Evolutionary conservation across 345 rosid species (phyloP).

Genomic region (Citrus glauca): DNA sequence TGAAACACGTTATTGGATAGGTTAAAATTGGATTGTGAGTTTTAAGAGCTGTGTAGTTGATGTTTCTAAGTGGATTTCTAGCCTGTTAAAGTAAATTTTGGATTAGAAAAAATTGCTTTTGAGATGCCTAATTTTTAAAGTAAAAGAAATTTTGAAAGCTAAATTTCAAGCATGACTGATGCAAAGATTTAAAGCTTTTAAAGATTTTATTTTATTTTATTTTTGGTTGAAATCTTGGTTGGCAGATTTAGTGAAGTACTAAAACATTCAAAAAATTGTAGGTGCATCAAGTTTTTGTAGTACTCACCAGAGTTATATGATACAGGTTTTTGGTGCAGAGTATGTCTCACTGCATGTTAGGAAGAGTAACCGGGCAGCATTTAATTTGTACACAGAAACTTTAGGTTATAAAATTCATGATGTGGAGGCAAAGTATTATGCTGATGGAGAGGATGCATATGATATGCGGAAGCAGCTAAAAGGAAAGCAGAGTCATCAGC

Average conservation of each 20-base stretch:
- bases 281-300: not conserved
- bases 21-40: not conserved
- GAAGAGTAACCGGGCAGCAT: conserved; percentile 96
- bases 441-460: conserved; percentile 98
- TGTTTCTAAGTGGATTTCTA: not conserved
- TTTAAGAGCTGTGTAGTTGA: not conserved
- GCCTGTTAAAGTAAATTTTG: not conserved
- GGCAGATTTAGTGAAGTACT: not conserved
- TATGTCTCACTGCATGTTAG: conserved; percentile 93
- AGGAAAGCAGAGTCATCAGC: conserved; percentile 74
- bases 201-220: not conserved
- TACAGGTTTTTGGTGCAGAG: conserved; percentile 85
- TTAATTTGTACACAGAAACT: conserved; percentile 82
- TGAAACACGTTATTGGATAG: not conserved
- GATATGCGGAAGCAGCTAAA: conserved; percentile 96
- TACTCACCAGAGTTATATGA: conserved; percentile 1
- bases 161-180: not conserved
- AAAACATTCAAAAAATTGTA: not conserved
- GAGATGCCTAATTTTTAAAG: not conserved
- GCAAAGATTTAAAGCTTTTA: not conserved
- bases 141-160: not conserved
- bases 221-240: not conserved
- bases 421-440: conserved; percentile 94
- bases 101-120: not conserved
- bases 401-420: conserved; percentile 87